Percentiles rank a stretch among this genome's conserved stretches.
Evolutionary conservation across 345 rosid species (phyloP).

Genomic region (Hibiscus syriacus): DNA sequence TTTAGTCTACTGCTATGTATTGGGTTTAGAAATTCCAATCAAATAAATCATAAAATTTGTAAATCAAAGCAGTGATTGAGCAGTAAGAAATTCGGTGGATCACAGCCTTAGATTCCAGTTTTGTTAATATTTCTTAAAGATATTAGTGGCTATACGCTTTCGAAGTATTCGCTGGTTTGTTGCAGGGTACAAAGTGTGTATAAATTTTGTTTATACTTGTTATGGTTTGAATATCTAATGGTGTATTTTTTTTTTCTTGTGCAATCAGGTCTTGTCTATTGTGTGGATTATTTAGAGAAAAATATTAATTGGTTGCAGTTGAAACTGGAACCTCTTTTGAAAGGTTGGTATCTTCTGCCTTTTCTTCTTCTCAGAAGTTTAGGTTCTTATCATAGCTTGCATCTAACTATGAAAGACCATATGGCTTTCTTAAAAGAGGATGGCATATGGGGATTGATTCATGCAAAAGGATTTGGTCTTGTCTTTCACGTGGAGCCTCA

Average conservation of each 20-base stretch:
- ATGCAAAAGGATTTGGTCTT: neutral
- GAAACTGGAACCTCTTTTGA: constrained; percentile 69
- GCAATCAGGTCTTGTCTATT: constrained; percentile 63
- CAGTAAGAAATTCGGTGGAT: neutral
- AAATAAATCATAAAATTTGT: neutral
- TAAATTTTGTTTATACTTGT: neutral
- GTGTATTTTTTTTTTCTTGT: constrained; percentile 5
- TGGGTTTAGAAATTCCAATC: neutral
- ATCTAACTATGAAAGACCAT: neutral
- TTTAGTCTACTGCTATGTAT: neutral
- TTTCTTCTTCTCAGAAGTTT: constrained; percentile 1
- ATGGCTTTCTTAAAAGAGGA: neutral
- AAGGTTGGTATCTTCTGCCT: constrained; percentile 36
- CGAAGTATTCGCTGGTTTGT: neutral
- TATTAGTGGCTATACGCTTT: neutral
- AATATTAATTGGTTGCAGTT: constrained; percentile 86
- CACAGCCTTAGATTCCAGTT: neutral
- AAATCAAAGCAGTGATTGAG: neutral
- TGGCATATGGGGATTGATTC: neutral
- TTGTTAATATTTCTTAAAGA: constrained; percentile 2
- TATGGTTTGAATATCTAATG: neutral
- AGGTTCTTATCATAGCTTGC: neutral
- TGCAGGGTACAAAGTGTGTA: neutral
- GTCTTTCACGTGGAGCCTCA: neutral
- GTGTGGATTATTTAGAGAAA: constrained; percentile 84